Evolutionary conservation across 345 rosid genomes (phyloP).

Genomic region (Geranium brycei): DNA sequence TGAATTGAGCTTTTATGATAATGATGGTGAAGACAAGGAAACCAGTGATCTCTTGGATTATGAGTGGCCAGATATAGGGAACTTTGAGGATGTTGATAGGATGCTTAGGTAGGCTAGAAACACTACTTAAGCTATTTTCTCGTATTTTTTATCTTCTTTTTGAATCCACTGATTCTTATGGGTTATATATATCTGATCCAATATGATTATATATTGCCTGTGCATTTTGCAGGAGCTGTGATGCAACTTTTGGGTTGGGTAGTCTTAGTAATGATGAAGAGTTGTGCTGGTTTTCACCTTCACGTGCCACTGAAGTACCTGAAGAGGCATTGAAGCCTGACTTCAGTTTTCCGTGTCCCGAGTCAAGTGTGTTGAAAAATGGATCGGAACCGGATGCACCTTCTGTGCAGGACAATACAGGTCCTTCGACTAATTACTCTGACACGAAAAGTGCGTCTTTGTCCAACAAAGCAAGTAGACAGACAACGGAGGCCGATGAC

Average conservation of each 20-base stretch:
- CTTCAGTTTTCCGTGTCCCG: constrained; percentile 25
- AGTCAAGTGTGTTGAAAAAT: constrained; percentile 18
- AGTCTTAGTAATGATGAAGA: constrained; percentile 52
- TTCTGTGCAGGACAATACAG: constrained; percentile 22
- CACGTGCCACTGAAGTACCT: constrained; percentile 39
- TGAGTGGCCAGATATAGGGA: constrained; percentile 76
- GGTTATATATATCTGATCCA: neutral
- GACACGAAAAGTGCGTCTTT: constrained; percentile 18
- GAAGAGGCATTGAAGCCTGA: constrained; percentile 33
- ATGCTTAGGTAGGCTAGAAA: constrained; percentile 55
- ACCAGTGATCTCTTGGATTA: constrained; percentile 46
- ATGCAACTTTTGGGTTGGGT: constrained; percentile 61
- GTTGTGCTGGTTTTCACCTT: constrained; percentile 58
- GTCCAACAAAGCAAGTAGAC: constrained; percentile 23
- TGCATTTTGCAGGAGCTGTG: constrained; percentile 52
- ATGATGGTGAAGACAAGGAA: constrained; percentile 45
- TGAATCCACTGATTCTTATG: neutral
- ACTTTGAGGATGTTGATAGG: constrained; percentile 84
- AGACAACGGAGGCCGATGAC: constrained; percentile 14
- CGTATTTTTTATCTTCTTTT: neutral
- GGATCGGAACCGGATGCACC: constrained; percentile 25
- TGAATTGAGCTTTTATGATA: constrained; percentile 44
- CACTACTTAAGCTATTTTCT: neutral
- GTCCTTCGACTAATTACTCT: constrained; percentile 24
- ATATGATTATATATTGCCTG: neutral